Evolutionary conservation across 2,329 filamentous ascomycete species (phyloP).

Genomic region (Microsporum ferrugineum): DNA sequence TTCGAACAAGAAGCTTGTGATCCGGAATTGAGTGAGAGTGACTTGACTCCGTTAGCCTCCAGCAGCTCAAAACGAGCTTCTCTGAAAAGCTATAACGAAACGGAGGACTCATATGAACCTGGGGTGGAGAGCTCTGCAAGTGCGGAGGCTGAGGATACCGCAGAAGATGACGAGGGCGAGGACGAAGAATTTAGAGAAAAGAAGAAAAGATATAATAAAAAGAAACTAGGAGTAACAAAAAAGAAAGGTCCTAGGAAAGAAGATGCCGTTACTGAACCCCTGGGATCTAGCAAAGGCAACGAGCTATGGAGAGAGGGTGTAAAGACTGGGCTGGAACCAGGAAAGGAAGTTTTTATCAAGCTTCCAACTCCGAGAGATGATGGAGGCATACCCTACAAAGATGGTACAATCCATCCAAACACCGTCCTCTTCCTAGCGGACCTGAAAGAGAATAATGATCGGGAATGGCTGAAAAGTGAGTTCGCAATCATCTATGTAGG

Average conservation of each 20-base stretch:
- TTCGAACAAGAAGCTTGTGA: conserved; percentile 22
- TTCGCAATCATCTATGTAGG: background rate
- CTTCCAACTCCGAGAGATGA: conserved; percentile 52
- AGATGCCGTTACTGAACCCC: conserved; percentile 6
- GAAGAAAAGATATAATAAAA: background rate
- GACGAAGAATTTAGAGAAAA: conserved; percentile 6
- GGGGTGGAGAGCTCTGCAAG: conserved; percentile 10
- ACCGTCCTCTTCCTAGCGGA: conserved; percentile 51
- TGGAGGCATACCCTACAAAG: conserved; percentile 46
- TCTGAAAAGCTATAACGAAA: background rate
- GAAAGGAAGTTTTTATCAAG: conserved; percentile 50
- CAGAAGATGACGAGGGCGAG: conserved; percentile 3
- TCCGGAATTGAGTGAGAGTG: background rate
- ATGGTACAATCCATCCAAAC: conserved; percentile 51
- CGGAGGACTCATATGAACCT: conserved; percentile 1
- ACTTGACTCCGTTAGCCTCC: background rate
- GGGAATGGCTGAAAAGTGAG: conserved; percentile 53
- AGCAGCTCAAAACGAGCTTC: background rate
- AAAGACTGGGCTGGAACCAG: conserved; percentile 45
- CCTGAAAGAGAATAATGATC: conserved; percentile 49
- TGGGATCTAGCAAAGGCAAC: conserved; percentile 20
- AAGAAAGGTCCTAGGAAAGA: conserved; percentile 13
- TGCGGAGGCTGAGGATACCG: background rate
- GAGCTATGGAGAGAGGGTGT: conserved; percentile 48
- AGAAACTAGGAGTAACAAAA: background rate